Conservation (phyloP, 306 rosid species). For the Alnus rubra region DNA sequence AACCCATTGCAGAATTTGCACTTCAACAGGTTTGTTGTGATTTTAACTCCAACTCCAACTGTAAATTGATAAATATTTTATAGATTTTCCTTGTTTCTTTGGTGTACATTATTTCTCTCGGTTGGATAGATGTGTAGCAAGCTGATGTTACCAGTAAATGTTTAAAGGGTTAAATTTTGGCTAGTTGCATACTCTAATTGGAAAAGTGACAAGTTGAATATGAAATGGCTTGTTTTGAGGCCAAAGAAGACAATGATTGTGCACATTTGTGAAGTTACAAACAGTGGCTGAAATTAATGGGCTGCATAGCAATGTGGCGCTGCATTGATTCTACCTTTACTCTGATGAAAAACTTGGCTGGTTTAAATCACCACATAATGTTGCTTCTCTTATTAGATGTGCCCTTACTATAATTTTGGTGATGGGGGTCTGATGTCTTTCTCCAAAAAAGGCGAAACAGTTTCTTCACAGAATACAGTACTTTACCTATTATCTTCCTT, state of each 20-base stretch:
- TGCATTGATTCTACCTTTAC: slow-evolving; percentile 1
- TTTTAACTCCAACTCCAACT: not conserved
- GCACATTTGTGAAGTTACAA: not conserved
- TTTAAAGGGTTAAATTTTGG: not conserved
- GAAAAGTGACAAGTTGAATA: slow-evolving; percentile 2
- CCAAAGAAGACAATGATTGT: not conserved
- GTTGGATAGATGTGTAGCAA: not conserved
- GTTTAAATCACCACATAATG: not conserved
- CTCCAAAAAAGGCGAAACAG: not conserved
- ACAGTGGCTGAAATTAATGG: not conserved
- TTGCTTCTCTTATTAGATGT: not conserved
- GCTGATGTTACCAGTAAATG: slow-evolving; percentile 7
- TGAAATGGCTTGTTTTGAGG: slow-evolving; percentile 15
- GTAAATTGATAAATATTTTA: not conserved
- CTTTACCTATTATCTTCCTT: not conserved
- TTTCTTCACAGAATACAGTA: not conserved
- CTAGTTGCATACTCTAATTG: slow-evolving; percentile 3
- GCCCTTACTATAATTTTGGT: not conserved
- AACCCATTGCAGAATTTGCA: slow-evolving; percentile 87
- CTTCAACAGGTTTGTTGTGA: slow-evolving; percentile 70
- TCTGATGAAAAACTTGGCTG: not conserved
- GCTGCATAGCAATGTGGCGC: not conserved
- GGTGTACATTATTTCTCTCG: not conserved
- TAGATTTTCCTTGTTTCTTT: not conserved
- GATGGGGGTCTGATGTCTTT: not conserved